A percentile compares a stretch with the other conserved stretches of the same genome.
Conservation (phyloP, 257 asterid genomes). For the Schizonepeta tenuifolia region DNA sequence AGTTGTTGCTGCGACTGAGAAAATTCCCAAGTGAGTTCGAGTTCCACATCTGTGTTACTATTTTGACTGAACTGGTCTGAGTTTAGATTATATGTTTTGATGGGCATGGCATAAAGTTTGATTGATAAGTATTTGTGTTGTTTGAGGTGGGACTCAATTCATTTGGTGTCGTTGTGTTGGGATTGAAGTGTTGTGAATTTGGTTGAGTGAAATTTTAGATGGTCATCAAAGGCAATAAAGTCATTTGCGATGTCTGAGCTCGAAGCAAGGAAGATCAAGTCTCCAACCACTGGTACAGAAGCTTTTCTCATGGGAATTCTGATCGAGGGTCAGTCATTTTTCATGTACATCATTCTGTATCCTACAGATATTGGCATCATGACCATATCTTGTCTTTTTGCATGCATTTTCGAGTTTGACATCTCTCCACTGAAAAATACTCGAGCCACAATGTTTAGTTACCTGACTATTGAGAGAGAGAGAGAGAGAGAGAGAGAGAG, state of each 20-base stretch:
- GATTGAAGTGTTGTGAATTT: conserved; percentile 41
- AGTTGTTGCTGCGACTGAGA: conserved; percentile 43
- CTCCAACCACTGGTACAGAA: conserved; percentile 61
- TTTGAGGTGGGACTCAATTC: conserved; percentile 25
- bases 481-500: too few relatives aligned
- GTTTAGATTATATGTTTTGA: not conserved
- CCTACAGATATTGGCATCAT: too few relatives aligned
- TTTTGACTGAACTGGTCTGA: not conserved
- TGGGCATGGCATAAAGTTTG: conserved; percentile 1
- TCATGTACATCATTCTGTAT: not conserved
- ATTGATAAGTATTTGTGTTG: conserved; percentile 29
- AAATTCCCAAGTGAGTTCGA: conserved; percentile 62
- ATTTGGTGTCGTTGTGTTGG: conserved; percentile 33
- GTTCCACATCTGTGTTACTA: not conserved
- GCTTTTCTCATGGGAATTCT: conserved; percentile 73
- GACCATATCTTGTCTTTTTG: too few relatives aligned
- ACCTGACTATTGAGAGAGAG: not conserved
- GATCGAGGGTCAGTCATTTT: conserved; percentile 57
- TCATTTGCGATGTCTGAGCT: conserved; percentile 70
- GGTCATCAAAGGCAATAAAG: conserved; percentile 77
- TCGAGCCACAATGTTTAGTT: not conserved
- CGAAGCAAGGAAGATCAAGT: conserved; percentile 74
- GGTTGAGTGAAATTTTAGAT: conserved; percentile 54
- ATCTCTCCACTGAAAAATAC: not conserved
- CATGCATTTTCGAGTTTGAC: too few relatives aligned